These are phyloP conservation scores for Erythrophleum ivorense DNA, from an alignment of 331 rosid genomes.

Conservation along the genomic window DNA sequence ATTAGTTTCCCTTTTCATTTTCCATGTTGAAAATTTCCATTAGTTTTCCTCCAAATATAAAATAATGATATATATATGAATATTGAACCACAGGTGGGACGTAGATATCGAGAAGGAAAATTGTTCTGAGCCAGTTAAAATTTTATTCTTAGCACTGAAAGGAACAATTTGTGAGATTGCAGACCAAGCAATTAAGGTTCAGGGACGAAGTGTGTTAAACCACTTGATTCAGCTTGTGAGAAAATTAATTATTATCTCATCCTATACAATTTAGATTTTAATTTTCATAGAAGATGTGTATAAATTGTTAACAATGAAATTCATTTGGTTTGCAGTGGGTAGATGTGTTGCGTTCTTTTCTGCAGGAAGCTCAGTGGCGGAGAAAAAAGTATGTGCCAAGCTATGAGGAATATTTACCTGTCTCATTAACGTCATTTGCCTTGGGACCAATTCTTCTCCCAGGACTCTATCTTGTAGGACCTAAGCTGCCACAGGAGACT, in stretches of 20 bases:
- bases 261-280: no score
- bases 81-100: constrained; percentile 55
- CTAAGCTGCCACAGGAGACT: constrained; percentile 47
- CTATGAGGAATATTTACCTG: constrained; percentile 54
- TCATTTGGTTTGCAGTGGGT: constrained; percentile 50
- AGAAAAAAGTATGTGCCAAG: constrained; percentile 47
- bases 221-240: constrained; percentile 54
- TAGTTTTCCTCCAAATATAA: no score
- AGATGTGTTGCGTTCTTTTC: constrained; percentile 51
- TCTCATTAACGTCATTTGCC: constrained; percentile 14
- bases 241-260: neutral
- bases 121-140: constrained; percentile 60
- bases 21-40: no score
- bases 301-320: no score
- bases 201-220: constrained; percentile 40
- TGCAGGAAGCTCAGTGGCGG: constrained; percentile 61
- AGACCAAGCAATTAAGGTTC: constrained; percentile 40
- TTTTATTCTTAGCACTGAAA: constrained; percentile 50
- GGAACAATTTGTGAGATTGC: constrained; percentile 51
- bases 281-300: no score
- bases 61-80: no score
- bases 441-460: constrained; percentile 55
- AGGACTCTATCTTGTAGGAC: constrained; percentile 56
- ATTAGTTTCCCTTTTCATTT: no score
- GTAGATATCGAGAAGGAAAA: constrained; percentile 39